Evolutionary conservation across 163 green algal genomes (phyloP).

Genomic region (Volvox carteri): DNA sequence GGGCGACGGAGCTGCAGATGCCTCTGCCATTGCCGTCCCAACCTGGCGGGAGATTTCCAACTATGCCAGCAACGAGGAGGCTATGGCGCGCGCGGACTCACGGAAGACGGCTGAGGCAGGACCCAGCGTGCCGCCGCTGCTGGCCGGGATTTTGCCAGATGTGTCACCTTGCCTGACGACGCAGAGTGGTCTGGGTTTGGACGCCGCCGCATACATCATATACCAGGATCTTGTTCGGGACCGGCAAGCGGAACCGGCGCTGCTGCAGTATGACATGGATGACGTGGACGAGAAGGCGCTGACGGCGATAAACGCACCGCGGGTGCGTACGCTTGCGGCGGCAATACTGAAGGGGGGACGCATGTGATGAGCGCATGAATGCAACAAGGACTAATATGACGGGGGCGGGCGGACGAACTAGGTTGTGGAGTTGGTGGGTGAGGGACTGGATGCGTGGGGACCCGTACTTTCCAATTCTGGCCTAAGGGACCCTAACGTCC

Average conservation of each 20-base stretch:
- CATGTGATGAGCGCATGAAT: no score
- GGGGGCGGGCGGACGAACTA: no score
- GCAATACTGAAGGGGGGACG: no score
- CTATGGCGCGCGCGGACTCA: conserved; percentile 39
- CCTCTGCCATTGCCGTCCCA: conserved; percentile 59
- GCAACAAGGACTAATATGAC: no score
- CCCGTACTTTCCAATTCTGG: no score
- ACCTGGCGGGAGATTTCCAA: conserved; percentile 60
- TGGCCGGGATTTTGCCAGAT: conserved; percentile 45
- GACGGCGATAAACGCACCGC: conserved; percentile 69
- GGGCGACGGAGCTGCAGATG: neutral
- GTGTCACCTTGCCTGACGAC: neutral
- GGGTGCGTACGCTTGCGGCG: conserved; percentile 58
- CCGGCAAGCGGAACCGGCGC: conserved; percentile 47
- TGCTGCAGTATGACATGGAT: conserved; percentile 85
- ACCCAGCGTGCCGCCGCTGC: conserved; percentile 58
- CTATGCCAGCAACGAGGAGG: conserved; percentile 62
- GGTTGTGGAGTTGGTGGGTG: no score
- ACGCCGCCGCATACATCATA: conserved; percentile 53
- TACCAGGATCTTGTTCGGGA: conserved; percentile 40
- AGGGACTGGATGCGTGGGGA: no score
- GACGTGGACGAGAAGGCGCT: conserved; percentile 79
- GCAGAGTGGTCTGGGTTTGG: neutral
- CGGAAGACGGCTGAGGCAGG: conserved; percentile 32
- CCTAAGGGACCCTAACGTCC: no score